Base-by-base conservation (phyloP, 768 basidiomycete genomes). In the Hypholoma fasciculare region DNA sequence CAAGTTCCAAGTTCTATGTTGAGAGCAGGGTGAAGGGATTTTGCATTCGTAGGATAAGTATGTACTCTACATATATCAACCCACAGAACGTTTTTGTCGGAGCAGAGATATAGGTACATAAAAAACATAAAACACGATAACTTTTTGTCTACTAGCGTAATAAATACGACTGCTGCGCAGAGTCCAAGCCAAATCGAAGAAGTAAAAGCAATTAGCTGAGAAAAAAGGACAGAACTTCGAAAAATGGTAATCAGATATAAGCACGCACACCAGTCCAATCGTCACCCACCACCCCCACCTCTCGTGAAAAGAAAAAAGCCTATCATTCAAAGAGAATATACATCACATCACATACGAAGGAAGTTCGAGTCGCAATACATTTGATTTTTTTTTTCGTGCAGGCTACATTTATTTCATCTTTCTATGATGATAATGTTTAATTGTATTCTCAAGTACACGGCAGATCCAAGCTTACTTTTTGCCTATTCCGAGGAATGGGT, bases 401-500 rank as follows among this genome's bases (percentile, higher is more conserved):
- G 23, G 44, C 20, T 54, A 54, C 54, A 47, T 36, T 54, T 46
- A 54, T 47, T 52, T 54, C 36, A 54, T 44, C 54, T 54, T 54
- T 54, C 44, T 54, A 19, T 12, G 30, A 7, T 34, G 30, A 5
- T 34, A 9, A 34, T 34, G 9, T n/a, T 19, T 4, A 42, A 20
- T 37, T 19, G 44, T 30, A 13, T 13, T 34, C 26, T 30, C 12
- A 11, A 26, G 1, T 23, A 14, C 11, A 27, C 23, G 23, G 23
- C 7, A 42, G 13, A 23, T 5, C 12, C 11, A 30, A n/a, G n/a
- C 54, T 37, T 38, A 54, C 54, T 52, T 52, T 40, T 36, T 56
- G 27, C 43, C 64, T 68, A 81, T 67, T 79, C 79, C 16, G 76
- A 73, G 40, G 78, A 72, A 62, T 96, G 94, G 27, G 91, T 94